Evolutionary conservation across 345 rosid species (phyloP), one percentile per base, ranked within the genome.

Genomic region (Pugionium cornutum): DNA sequence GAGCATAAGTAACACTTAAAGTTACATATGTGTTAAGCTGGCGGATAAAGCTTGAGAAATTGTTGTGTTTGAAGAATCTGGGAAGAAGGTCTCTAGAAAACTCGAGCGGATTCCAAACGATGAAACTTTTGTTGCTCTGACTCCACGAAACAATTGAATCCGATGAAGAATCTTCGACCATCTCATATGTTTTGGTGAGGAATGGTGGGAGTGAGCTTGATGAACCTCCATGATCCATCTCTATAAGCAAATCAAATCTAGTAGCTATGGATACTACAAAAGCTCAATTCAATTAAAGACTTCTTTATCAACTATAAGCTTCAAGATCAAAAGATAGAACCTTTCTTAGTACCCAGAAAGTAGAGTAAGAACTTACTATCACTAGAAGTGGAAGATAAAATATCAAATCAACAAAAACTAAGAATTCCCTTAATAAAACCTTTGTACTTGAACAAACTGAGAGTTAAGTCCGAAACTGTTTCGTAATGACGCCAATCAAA

Each of bases 41-140:
- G 33, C 97, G 84, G 76, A 90, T 86, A 62, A 94, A 94, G 82
- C 99, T 94, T 1, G 99, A 88, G 81, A 90, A 94, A 64, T 94
- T 90, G 68, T 73, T 94, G 65, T 90, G 99, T 70, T 94, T 90
- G 53, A 94, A 94, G 81, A 80, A 94, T 63, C 78, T 88, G 0
- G 99, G 99, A 68, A 94, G 87, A 78, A 94, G 78, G 49, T 76
- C 91, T 68, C 86, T 75, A 0, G 95, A 76, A 65, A 94, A 88
- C 59, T 94, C 96, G 0, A 85, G 88, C 0, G 92, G 95, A 70
- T 87, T 82, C 96, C 83, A 82, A 54, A 90, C 99, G n/a, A 84
- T 65, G 77, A 94, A 94, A 64, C 99, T 94, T 44, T 79, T 86
- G 62, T 79, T 78, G 74, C 75, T 74, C 40, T 60, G 72, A 71